phyloP scores from a whole-genome alignment of 176 grass and related monocot species.

The Pharus latifolius region DNA sequence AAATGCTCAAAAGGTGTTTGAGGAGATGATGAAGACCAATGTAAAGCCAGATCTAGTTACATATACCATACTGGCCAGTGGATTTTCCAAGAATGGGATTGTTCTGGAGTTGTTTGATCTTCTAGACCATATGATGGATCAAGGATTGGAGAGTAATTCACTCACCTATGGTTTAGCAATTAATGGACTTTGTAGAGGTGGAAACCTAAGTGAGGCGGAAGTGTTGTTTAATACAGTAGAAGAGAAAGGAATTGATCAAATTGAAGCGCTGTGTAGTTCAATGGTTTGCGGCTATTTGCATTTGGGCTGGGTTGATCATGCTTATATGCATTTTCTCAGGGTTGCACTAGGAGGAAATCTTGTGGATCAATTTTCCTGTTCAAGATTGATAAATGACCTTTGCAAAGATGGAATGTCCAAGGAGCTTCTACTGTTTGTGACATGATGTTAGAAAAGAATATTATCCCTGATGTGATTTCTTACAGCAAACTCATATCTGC shows the following conservation, averaged over 20 bases:
- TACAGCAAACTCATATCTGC: slow-evolving; percentile 57
- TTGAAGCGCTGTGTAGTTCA: slow-evolving; percentile 48
- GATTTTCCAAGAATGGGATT: slow-evolving; percentile 32
- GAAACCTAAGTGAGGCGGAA: slow-evolving; percentile 59
- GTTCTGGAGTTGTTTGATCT: slow-evolving; percentile 24
- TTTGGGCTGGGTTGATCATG: slow-evolving; percentile 40
- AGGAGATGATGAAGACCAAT: slow-evolving; percentile 29
- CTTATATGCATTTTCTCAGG: slow-evolving; percentile 51
- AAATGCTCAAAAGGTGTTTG: slow-evolving; percentile 37
- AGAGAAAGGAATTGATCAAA: slow-evolving; percentile 32
- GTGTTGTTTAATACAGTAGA: slow-evolving; percentile 41
- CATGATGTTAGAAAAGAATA: slow-evolving; percentile 52
- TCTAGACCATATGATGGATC: slow-evolving; percentile 30
- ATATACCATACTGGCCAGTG: slow-evolving; percentile 34
- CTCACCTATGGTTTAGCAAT: slow-evolving; percentile 46
- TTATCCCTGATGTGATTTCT: slow-evolving; percentile 45
- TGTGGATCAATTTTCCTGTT: slow-evolving; percentile 35
- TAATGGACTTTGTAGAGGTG: slow-evolving; percentile 58
- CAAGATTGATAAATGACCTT: slow-evolving; percentile 43
- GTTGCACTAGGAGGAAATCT: slow-evolving; percentile 47
- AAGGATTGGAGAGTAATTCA: slow-evolving; percentile 28
- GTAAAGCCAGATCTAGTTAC: slow-evolving; percentile 33
- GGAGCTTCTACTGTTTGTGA: slow-evolving; percentile 47
- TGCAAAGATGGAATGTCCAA: slow-evolving; percentile 47
- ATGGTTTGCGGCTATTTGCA: slow-evolving; percentile 85